phyloP scores from a whole-genome alignment of 306 rosid genomes.

The Cucurbita moschata region DNA sequence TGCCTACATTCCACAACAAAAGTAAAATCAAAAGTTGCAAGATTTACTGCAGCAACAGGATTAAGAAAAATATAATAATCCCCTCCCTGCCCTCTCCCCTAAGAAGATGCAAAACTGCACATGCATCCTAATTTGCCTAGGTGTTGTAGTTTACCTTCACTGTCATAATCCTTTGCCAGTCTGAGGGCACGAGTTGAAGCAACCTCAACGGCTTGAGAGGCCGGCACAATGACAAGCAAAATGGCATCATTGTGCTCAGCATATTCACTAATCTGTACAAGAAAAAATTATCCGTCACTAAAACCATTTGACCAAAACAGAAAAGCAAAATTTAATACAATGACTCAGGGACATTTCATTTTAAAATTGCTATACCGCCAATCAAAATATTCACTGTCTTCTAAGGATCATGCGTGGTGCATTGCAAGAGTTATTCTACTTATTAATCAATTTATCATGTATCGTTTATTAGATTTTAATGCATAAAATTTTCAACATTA shows the following conservation, averaged over 20 bases:
- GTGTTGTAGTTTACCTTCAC: slow-evolving; percentile 43
- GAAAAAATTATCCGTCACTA: not conserved
- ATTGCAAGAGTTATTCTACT: not conserved
- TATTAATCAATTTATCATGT: not conserved
- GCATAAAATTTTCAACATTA: not conserved
- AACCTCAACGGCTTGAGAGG: slow-evolving; percentile 83
- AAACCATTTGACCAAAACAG: not conserved
- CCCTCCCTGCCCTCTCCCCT: not conserved
- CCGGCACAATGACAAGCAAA: slow-evolving; percentile 74
- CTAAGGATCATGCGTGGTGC: not conserved
- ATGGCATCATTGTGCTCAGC: slow-evolving; percentile 90
- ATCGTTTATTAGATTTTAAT: not conserved
- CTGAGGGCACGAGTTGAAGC: slow-evolving; percentile 82
- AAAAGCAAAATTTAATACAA: not conserved
- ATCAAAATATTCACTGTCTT: not conserved
- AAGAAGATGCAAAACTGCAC: not conserved
- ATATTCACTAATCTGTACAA: slow-evolving; percentile 69
- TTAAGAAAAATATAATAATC: not conserved
- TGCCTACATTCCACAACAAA: not conserved
- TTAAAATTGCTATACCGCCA: not conserved
- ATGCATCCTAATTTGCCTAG: not conserved
- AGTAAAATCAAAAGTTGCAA: not conserved
- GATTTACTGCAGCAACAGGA: not conserved
- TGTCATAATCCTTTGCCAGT: slow-evolving; percentile 71
- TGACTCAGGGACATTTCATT: not conserved